These are phyloP conservation scores for Penicillium sp. DNA, from an alignment of 2,329 filamentous ascomycete species.

Conservation along the genomic window DNA sequence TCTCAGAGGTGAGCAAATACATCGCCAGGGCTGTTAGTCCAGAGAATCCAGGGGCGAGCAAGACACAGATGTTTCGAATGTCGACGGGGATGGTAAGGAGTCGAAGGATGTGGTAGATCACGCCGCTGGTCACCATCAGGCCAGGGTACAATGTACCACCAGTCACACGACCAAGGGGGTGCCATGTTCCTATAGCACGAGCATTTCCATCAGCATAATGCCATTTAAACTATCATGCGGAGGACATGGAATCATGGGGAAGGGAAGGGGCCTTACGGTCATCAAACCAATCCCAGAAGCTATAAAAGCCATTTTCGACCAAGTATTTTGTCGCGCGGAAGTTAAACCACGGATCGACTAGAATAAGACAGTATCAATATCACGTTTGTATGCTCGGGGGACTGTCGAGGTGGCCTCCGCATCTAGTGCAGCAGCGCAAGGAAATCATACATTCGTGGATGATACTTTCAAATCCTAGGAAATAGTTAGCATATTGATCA, in stretches of 20 bases:
- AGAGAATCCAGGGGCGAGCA: slow-evolving; percentile 91
- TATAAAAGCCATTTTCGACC: slow-evolving; percentile 94
- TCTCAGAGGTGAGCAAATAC: slow-evolving; percentile 94
- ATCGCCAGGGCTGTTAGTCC: slow-evolving; percentile 88
- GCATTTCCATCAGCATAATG: slow-evolving; percentile 19
- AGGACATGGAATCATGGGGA: slow-evolving; percentile 7
- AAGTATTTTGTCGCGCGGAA: slow-evolving; percentile 98
- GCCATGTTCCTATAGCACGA: slow-evolving; percentile 73
- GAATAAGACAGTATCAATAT: slow-evolving; percentile 25
- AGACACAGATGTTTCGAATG: slow-evolving; percentile 97
- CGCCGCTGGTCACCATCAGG: slow-evolving; percentile 97
- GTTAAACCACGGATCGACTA: slow-evolving; percentile 99
- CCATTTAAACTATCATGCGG: background rate
- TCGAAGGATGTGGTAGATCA: slow-evolving; percentile 90
- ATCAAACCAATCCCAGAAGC: slow-evolving; percentile 99
- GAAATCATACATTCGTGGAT: slow-evolving; percentile 91
- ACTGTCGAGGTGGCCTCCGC: slow-evolving; percentile 7
- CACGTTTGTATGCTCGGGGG: slow-evolving; percentile 12
- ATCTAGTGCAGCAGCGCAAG: slow-evolving; percentile 3
- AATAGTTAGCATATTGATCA: slow-evolving; percentile 15
- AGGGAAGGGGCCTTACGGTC: slow-evolving; percentile 62
- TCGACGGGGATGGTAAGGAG: slow-evolving; percentile 89
- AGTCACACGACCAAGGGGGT: slow-evolving; percentile 95
- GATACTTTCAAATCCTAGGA: slow-evolving; percentile 89
- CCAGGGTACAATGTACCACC: slow-evolving; percentile 98